Evolutionary conservation across 805 yeast species (phyloP), one percentile per base, ranked within the genome.

Genomic region (Candida caryicola): DNA sequence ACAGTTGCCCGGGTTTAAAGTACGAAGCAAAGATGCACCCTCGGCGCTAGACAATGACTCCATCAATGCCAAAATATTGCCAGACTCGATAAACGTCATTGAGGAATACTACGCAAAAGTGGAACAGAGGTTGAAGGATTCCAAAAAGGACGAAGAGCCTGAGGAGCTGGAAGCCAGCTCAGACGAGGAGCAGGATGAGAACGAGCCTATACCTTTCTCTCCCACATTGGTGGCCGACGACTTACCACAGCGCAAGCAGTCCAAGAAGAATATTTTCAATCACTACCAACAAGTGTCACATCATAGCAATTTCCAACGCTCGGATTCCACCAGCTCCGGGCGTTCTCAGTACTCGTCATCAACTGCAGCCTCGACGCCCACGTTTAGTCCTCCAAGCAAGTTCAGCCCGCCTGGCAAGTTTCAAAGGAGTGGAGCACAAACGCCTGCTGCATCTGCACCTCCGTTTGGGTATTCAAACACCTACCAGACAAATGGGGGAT

Each of bases 1-100:
- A 10, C 45, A 44, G n/a, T 47, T 59, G 32, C 64, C 66, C 25
- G 58, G 50, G 3, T 54, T 59, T 10, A 73, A 68, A 29, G 42
- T 62, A n/a, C 57, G 53, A 26, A 36, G 47, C 5, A 37, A 41
- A 2, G 31, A 36, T 2, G 52, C 49, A 5, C 35, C 42, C 15
- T 16, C 37, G 6, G 30, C 39, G n/a, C 36, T 49, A 13, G 36
- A 46, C 2, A 54, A 53, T 34, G 59, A 43, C 26, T 59, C 51
- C 26, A 55, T 54, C 27, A 50, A 52, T 30, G 48, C 50, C 26
- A 49, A 43, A 16, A 43, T 52, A 14, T 43, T 47, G 10, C 55
- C 60, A 5, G 50, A 39, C 10, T 44, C 47, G 6, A 33, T 43
- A n/a, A 43, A 50, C 33, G 46, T 47, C 23, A 35, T 45, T 13